Base-by-base conservation (phyloP, 805 yeast genomes). In the Candida loeiensis region DNA sequence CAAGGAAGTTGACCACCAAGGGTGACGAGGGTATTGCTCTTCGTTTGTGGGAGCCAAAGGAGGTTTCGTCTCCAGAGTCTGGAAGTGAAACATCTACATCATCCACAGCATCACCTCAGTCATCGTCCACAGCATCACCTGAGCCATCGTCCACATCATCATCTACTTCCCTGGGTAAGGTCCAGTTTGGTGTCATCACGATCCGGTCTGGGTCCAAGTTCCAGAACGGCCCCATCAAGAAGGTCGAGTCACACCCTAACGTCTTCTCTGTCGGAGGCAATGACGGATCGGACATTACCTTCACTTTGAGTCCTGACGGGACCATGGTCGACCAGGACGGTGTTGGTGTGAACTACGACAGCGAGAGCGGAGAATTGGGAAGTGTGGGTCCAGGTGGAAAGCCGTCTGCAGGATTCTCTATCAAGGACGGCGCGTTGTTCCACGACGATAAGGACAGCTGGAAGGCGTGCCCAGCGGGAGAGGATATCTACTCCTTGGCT, bases 371-470 rank as follows among this genome's bases (percentile, higher is more conserved):
- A 7, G 63, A 58, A 34, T 45, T 60, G 37, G 63, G 65, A n/a
- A 45, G 47, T n/a, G 58, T 56, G 29, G 55, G 53, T 16, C 61
- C 63, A 8, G 50, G 48, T 38, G 62, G 61, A 29, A 54, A 52
- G 8, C 61, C 68, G 32, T 54, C 69, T 17, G 41, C 59, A n/a
- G 66, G 71, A 3, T 74, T 67, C 50, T 48, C 69, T 17, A 58
- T 74, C 47, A 15, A 50, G 4, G 51, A 58, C 29, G 71, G 67
- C 25, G 45, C 58, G 50, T 59, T 73, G 51, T 45, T 47, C 2
- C 65, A 55, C 51, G 43, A 58, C 21, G 64, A 61, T 31, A 46
- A 55, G 20, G 44, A 54, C n/a, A 60, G 49, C 19, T 73, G 69
- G 58, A 51, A 55, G 21, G 71, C 71, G 20, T 61, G 66, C 40